A percentile compares a stretch with the other conserved stretches of the same genome.
Conservation (phyloP, 768 basidiomycete genomes). For the Sutorius australiensis region DNA sequence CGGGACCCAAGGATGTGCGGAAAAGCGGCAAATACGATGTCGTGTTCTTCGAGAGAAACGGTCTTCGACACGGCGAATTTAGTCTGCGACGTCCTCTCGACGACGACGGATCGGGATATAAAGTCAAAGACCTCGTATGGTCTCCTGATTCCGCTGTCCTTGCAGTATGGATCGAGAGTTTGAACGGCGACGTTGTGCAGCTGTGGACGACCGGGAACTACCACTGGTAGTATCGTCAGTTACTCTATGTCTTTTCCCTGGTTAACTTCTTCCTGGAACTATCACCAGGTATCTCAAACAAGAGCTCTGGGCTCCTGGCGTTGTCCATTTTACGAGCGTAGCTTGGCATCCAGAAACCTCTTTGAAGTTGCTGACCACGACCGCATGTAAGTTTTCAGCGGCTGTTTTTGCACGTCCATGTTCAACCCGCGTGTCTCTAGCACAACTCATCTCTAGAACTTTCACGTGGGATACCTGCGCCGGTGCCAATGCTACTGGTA, state of each 20-base stretch:
- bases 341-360: slow-evolving; percentile 86
- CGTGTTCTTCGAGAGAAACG: slow-evolving; percentile 95
- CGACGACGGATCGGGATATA: slow-evolving; percentile 57
- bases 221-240: slow-evolving; percentile 60
- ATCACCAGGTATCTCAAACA: slow-evolving; percentile 84
- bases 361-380: slow-evolving; percentile 61
- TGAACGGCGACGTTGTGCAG: slow-evolving; percentile 77
- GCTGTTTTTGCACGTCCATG: background rate
- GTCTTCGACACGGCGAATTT: slow-evolving; percentile 89
- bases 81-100: slow-evolving; percentile 42
- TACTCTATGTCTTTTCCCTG: background rate
- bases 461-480: slow-evolving; percentile 79
- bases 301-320: slow-evolving; percentile 57
- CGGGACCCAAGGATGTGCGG: slow-evolving; percentile 63
- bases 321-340: slow-evolving; percentile 65
- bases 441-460: slow-evolving; percentile 51
- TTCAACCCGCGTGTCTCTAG: slow-evolving; percentile 30
- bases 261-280: slow-evolving; percentile 5
- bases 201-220: slow-evolving; percentile 95
- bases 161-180: slow-evolving; percentile 76
- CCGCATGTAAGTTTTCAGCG: slow-evolving; percentile 47
- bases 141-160: slow-evolving; percentile 85
- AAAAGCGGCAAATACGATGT: slow-evolving; percentile 75
- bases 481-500: slow-evolving; percentile 77
- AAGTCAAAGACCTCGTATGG: slow-evolving; percentile 77